Base-by-base conservation (phyloP, 441 rosid species). In the Hura crepitans region DNA sequence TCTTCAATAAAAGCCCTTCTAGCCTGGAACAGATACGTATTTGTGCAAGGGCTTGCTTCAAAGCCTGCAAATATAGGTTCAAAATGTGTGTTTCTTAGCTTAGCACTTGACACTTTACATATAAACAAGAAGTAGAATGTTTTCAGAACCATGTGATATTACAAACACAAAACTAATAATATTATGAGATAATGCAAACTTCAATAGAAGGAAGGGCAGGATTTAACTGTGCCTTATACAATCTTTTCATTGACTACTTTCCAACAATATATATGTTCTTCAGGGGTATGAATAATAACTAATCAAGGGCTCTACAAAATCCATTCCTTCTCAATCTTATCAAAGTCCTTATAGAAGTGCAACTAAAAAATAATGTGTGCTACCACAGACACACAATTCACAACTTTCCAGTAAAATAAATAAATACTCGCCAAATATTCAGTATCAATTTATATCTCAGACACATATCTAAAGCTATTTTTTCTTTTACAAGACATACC, bases 11-110 rank as follows among this genome's bases (percentile, higher is more conserved):
- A 82, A 89, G 89, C 77, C 83, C 89, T 83, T 92, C 97, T 80
- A 95, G 57, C 75, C 86, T 84, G 64, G 97, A 85, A 78, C 97
- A 95, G 62, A 85, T 81, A 58, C 92, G 93, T 68, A 90, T 84
- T 73, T 83, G 82, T 55, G 87, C 85, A 72, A 90, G 91, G 67
- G 96, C 92, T 80, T 81, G 84, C 80, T 86, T 95, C 79, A 92
- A 79, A 76, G 81, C 89, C 99, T 95, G 75, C 78, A 70, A 66
- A 80, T 66, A 71, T 55, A 30, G 23, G 62, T 46, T 72, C 75
- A 72, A 74, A 14, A 74, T 54, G 62, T 62, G 53, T 57, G 6
- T 15, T 58, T 64, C 65, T 73, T 25, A 49, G 31, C 69, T 62
- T 70, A 30, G 12, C 27, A 49, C 7, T 17, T 54, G 33, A 33